Evolutionary conservation across 1,284 basidiomycete genomes (phyloP).

Genomic region (Cryptococcus hybrid): DNA sequence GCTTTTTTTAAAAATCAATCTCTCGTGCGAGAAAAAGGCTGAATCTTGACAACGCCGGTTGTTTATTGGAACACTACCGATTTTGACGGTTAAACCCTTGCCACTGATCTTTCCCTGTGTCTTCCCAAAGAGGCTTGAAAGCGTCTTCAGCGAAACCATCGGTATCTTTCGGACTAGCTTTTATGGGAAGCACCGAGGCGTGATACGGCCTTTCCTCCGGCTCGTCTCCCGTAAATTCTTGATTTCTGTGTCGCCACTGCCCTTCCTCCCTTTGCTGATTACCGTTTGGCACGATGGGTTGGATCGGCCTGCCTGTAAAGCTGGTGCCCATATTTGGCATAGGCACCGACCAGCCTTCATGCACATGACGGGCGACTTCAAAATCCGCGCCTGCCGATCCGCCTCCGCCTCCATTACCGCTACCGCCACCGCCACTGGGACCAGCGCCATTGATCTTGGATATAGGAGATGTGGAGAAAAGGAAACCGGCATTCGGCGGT

Average conservation of each 20-base stretch:
- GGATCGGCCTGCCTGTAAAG: background rate
- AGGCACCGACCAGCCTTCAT: background rate
- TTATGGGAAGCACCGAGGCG: conserved; percentile 27
- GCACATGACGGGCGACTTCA: background rate
- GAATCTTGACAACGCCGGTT: background rate
- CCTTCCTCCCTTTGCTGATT: too few species aligned
- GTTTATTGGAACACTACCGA: background rate
- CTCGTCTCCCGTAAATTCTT: too few species aligned
- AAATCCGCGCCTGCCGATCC: background rate
- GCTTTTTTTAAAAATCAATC: too few species aligned
- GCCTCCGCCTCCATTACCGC: background rate
- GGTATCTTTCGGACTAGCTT: conserved; percentile 31
- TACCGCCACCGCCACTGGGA: conserved; percentile 1
- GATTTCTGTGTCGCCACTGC: too few species aligned
- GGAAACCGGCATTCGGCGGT: conserved; percentile 12
- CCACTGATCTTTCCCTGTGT: conserved; percentile 8
- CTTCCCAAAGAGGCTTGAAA: conserved; percentile 36
- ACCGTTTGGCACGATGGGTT: background rate
- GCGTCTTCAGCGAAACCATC: conserved; percentile 41
- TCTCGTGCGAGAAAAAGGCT: background rate
- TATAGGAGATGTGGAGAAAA: conserved; percentile 12
- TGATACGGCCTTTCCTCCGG: conserved; percentile 27
- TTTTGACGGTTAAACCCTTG: conserved; percentile 13
- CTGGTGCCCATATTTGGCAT: conserved; percentile 1
- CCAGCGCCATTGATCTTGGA: conserved; percentile 1